Base-by-base conservation (phyloP, 768 basidiomycete species). In the Galerina marginata region DNA sequence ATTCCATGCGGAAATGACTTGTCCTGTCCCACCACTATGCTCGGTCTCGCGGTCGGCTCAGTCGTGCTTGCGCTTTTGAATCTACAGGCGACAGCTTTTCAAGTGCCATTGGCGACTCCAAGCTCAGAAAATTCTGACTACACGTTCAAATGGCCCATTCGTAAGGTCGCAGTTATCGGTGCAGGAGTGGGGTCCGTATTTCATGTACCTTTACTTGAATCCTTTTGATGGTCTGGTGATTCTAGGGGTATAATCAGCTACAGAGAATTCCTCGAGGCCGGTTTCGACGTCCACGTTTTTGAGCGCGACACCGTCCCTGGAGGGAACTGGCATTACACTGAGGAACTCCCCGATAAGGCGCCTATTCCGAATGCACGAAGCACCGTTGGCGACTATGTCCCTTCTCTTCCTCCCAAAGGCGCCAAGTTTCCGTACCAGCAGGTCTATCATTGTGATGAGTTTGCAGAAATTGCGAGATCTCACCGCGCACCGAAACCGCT, bases 241-340 rank as follows among this genome's bases (percentile, higher is more conserved):
- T 33, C 25, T 54, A 80, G 79, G n/a, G 76, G 77, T n/a, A 59
- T 80, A 6, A 67, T 77, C 2, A 65, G 72, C 11, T 77, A 77
- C 58, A 74, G 76, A 1, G 76, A 77, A 59, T 64, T 80, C 25
- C 52, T 62, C 6, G 61, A 72, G 26, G 72, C 72, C 1, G 78
- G 77, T 2, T 75, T 73, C 55, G 72, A 76, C 26, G 75, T 76
- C 20, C 74, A 72, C 42, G 44, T 78, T 10, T 78, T 73, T 47
- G 77, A 79, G 52, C 74, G 79, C 23, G 79, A 79, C 60, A 58
- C 65, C 29, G 55, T 71, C 0, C 77, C 79, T 1, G 77, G 78
- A 3, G 78, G 78, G 10, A 78, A 75, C 57, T 81, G 79, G 79
- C 77, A 77, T 56, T 79, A 79, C 49, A 76, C 76, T 7, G 78